Evolutionary conservation across 176 grass and related monocot species (phyloP).

Genomic region (Coix lacrymajobi): DNA sequence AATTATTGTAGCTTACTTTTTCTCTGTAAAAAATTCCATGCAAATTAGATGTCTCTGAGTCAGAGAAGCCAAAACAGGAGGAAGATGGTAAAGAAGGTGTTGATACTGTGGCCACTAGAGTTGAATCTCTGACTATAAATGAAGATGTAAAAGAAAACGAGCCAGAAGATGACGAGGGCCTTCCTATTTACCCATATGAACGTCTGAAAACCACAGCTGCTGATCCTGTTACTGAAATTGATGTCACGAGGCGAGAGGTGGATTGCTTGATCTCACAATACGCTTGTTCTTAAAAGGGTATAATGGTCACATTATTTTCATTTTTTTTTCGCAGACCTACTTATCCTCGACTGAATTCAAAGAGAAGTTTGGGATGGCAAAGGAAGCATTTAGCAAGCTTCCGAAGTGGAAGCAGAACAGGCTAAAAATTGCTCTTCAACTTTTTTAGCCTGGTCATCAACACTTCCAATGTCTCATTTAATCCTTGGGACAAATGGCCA

Average conservation of each 20-base stretch:
- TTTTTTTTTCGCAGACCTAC: constrained; percentile 65
- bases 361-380: constrained; percentile 88
- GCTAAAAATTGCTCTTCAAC: constrained; percentile 69
- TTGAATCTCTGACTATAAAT: constrained; percentile 57
- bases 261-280: constrained; percentile 24
- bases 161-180: constrained; percentile 75
- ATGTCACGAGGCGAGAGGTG: constrained; percentile 85
- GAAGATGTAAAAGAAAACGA: constrained; percentile 65
- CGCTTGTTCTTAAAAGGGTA: background rate
- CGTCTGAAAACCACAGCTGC: constrained; percentile 54
- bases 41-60: constrained; percentile 35
- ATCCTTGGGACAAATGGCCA: constrained; percentile 22
- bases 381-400: constrained; percentile 69
- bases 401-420: constrained; percentile 92
- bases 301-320: background rate
- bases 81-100: constrained; percentile 28
- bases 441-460: constrained; percentile 49
- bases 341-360: constrained; percentile 73
- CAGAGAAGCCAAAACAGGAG: constrained; percentile 40
- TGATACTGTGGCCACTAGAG: constrained; percentile 18
- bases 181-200: constrained; percentile 66
- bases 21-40: constrained; percentile 2
- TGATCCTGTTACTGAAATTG: constrained; percentile 77
- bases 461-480: constrained; percentile 15
- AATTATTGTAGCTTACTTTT: constrained; percentile 4